These are phyloP conservation scores for Beauveria australis DNA, from an alignment of 2,329 filamentous ascomycete species.

Conservation along the genomic window DNA sequence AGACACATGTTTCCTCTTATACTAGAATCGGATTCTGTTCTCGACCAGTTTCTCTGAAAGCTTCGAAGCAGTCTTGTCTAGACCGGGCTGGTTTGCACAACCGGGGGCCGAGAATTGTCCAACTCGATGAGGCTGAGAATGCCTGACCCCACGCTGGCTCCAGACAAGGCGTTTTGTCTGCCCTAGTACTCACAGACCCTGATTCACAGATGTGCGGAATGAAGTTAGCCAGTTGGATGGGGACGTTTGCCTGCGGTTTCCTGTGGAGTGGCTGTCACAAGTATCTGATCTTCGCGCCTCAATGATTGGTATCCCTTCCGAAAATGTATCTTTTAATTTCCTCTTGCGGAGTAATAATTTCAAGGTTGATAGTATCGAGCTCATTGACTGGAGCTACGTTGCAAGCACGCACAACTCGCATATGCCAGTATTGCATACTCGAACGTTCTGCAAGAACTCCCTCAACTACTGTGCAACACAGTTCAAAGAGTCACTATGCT, in stretches of 20 bases:
- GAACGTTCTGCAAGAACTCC: too few relatives aligned
- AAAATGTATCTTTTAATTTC: neutral
- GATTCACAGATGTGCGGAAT: neutral
- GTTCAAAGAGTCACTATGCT: neutral
- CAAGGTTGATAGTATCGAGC: neutral
- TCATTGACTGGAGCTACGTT: neutral
- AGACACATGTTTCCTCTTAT: neutral
- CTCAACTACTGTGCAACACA: neutral
- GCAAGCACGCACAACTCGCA: neutral
- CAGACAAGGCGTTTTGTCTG: neutral
- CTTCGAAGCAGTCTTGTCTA: neutral
- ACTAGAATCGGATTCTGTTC: neutral
- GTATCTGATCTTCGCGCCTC: neutral
- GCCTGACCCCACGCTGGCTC: neutral
- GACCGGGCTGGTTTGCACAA: slow-evolving; percentile 6
- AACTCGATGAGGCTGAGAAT: neutral
- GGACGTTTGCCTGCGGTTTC: neutral
- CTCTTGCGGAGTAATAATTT: neutral
- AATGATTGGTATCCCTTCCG: neutral
- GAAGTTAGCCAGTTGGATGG: neutral
- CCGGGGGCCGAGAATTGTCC: neutral
- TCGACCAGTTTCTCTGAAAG: neutral
- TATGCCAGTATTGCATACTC: too few relatives aligned
- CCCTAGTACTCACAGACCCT: neutral
- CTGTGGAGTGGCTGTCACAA: neutral